Evolutionary conservation across 2,329 filamentous ascomycete species (phyloP), one percentile per base, ranked within the genome.

Genomic region (Colletotrichum sp.): DNA sequence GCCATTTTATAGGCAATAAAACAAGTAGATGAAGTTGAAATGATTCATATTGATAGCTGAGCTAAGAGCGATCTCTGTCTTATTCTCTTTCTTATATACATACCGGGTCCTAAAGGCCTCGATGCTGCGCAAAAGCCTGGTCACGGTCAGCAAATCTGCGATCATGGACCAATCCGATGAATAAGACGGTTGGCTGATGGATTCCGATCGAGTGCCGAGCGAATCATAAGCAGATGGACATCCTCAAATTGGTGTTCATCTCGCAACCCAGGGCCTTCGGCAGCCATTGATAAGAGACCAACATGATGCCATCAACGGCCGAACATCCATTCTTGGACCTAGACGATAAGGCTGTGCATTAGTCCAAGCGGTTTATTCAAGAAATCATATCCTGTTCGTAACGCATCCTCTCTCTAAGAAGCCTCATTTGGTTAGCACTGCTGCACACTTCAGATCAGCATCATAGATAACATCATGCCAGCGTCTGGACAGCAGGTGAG

Each of bases 1-100:
- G 16, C 21, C 21, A 59, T 30, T 24, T 16, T 14, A 21, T 10
- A 59, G 24, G 4, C 26, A 10, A 28, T 13, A n/a, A 21, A 21
- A 52, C 4, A 52, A 52, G 6, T 7, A 52, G n/a, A 52, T 3
- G n/a, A 52, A 4, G 3, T 21, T 52, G 6, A 52, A 52, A 4
- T 4, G 7, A 24, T 13, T 4, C n/a, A 4, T 3, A 21, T 52
- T 24, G 3, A 21, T 13, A 13, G n/a, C 43, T 24, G n/a, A 13
- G 7, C 2, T 7, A 52, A 12, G 1, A 13, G 6, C n/a, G 13
- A 52, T 12, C 0, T 52, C 7, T 13, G 4, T 21, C 6, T 7
- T 52, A 12, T 21, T 13, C n/a, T 52, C 3, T 21, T 6, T 52
- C n/a, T 7, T 52, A 52, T 52, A 52, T 13, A 21, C n/a, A 24